Evolutionary conservation across 75 land plant species (phyloP).

Genomic region (Cunninghamia lanceolata): DNA sequence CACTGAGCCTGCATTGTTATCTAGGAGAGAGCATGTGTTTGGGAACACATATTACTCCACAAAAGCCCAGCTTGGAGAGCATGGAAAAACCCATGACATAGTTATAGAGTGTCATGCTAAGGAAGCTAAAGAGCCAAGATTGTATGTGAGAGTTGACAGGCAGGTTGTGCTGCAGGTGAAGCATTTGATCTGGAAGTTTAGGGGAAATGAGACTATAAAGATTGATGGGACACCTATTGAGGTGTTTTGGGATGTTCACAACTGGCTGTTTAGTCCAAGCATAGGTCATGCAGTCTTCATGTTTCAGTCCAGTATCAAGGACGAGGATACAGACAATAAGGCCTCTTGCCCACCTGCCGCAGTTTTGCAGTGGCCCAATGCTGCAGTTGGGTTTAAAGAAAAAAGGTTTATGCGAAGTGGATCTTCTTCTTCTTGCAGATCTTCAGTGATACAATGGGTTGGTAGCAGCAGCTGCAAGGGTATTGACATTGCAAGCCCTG

Average conservation of each 20-base stretch:
- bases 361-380: slow-evolving; percentile 10
- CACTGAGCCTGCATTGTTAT: slow-evolving; percentile 9
- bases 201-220: slow-evolving; percentile 55
- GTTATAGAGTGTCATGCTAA: slow-evolving; percentile 41
- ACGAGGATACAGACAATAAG: not conserved
- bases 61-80: slow-evolving; percentile 48
- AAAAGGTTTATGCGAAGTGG: not conserved
- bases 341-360: not conserved
- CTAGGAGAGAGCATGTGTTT: slow-evolving; percentile 50
- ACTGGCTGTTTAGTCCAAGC: slow-evolving; percentile 50
- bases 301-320: slow-evolving; percentile 30
- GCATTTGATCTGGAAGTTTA: slow-evolving; percentile 56
- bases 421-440: not conserved
- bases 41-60: slow-evolving; percentile 46
- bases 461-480: slow-evolving; percentile 10
- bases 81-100: slow-evolving; percentile 49
- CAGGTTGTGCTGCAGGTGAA: slow-evolving; percentile 58
- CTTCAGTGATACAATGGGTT: not conserved
- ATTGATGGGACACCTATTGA: slow-evolving; percentile 55
- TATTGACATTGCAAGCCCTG: slow-evolving; percentile 8
- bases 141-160: slow-evolving; percentile 41
- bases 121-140: slow-evolving; percentile 33
- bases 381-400: not conserved
- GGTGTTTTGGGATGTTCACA: slow-evolving; percentile 65
- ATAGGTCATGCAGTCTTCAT: slow-evolving; percentile 48